Percentiles rank a stretch among this genome's conserved stretches.
Conservation (phyloP, 495 filamentous ascomycete species). For the Friedmanniomyces endolithicus region DNA sequence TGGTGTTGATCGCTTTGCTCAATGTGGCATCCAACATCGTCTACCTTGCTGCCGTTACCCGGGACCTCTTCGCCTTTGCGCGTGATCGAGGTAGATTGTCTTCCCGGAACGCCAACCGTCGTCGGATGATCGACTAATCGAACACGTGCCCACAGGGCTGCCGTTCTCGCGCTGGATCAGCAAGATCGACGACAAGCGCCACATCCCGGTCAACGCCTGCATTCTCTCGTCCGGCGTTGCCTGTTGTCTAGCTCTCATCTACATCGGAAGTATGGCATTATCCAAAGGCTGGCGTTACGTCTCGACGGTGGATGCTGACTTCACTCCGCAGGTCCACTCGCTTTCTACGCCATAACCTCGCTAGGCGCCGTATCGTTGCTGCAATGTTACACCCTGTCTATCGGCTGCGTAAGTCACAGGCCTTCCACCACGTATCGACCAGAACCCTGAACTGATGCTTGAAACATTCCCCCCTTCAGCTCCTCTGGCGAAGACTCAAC, state of each 20-base stretch:
- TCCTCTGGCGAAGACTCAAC: constrained; percentile 18
- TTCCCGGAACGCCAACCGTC: background rate
- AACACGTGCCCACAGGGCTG: background rate
- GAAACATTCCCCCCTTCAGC: background rate
- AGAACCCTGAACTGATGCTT: too few relatives aligned
- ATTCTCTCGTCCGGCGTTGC: constrained; percentile 38
- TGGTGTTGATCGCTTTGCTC: background rate
- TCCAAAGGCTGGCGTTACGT: too few relatives aligned
- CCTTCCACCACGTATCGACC: background rate
- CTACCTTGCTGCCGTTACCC: constrained; percentile 8
- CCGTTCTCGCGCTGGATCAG: constrained; percentile 2
- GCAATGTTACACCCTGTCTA: constrained; percentile 10
- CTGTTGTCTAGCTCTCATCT: constrained; percentile 44
- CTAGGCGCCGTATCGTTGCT: constrained; percentile 15
- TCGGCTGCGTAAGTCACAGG: constrained; percentile 16
- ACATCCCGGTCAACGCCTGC: constrained; percentile 24
- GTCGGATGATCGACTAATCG: background rate
- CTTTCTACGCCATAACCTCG: constrained; percentile 26
- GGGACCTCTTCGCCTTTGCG: constrained; percentile 7
- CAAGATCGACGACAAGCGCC: background rate
- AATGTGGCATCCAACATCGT: constrained; percentile 5
- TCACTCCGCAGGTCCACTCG: background rate
- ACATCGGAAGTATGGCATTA: constrained; percentile 43
- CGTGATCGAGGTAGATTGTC: background rate
- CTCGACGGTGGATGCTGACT: constrained; percentile 28